A percentile compares a stretch with the other conserved stretches of the same genome.
Conservation (phyloP, 2,329 filamentous ascomycete species). For the Fusarium sp. region DNA sequence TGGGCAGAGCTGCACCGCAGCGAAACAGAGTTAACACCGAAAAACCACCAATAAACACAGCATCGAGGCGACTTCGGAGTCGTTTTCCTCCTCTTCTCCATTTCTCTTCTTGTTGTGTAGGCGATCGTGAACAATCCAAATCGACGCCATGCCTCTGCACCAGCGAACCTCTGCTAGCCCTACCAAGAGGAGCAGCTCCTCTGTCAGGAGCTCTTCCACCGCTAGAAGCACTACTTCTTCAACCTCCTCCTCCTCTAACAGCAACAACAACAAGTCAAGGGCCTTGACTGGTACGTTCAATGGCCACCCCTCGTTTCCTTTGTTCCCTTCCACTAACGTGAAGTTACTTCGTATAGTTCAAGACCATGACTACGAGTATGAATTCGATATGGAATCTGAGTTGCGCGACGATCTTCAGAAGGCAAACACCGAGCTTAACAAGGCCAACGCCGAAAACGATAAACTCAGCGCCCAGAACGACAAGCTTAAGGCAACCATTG, state of each 20-base stretch:
- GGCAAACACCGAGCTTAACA: conserved; percentile 48
- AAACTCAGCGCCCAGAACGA: conserved; percentile 48
- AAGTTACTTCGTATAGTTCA: conserved; percentile 26
- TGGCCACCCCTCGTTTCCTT: conserved; percentile 21
- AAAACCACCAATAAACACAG: conserved; percentile 41
- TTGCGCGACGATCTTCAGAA: conserved; percentile 48
- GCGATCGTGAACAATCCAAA: conserved; percentile 38
- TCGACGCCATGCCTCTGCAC: conserved; percentile 48
- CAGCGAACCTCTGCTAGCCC: conserved; percentile 47
- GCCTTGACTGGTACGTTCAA: conserved; percentile 44
- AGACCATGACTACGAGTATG: conserved; percentile 45
- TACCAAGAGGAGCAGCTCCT: conserved; percentile 46
- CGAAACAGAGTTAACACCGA: conserved; percentile 34
- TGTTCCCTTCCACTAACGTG: conserved; percentile 32
- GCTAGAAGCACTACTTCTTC: conserved; percentile 32
- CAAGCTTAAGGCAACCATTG: conserved; percentile 47
- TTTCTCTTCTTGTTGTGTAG: conserved; percentile 37
- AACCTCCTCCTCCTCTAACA: conserved; percentile 17
- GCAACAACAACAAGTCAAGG: conserved; percentile 25
- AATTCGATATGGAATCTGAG: conserved; percentile 41
- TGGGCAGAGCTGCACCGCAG: conserved; percentile 50
- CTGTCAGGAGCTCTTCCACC: conserved; percentile 39
- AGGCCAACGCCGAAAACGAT: conserved; percentile 46
- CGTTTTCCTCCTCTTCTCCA: conserved; percentile 17
- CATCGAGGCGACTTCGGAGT: conserved; percentile 36